Evolutionary conservation across 768 basidiomycete genomes (phyloP).

Genomic region (Cystobasidium ongulense): DNA sequence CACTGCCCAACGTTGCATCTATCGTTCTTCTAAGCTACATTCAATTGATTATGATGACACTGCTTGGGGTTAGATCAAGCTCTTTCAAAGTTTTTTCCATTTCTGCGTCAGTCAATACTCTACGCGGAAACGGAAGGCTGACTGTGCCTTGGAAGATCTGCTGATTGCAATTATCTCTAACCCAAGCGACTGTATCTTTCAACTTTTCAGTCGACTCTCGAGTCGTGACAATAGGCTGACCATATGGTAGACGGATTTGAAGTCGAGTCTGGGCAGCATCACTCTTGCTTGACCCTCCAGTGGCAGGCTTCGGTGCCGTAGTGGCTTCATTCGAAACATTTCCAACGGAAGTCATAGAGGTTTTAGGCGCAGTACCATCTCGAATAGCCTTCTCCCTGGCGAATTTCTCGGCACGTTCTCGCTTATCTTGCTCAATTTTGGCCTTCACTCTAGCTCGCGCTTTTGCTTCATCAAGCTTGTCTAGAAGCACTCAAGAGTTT

Average conservation of each 20-base stretch:
- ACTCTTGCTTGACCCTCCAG: constrained; percentile 46
- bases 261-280: constrained; percentile 61
- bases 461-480: constrained; percentile 79
- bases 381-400: constrained; percentile 86
- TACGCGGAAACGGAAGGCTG: constrained; percentile 31
- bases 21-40: constrained; percentile 1
- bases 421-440: constrained; percentile 91
- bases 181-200: constrained; percentile 31
- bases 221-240: constrained; percentile 61
- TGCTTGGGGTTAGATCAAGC: constrained; percentile 31
- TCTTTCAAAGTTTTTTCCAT: constrained; percentile 33
- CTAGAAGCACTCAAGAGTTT: constrained; percentile 47
- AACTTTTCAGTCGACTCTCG: constrained; percentile 42
- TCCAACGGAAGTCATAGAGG: constrained; percentile 43
- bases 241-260: constrained; percentile 76
- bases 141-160: constrained; percentile 5
- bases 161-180: constrained; percentile 29
- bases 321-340: constrained; percentile 41
- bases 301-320: constrained; percentile 45
- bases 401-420: constrained; percentile 72
- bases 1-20: too few relatives aligned
- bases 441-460: constrained; percentile 80
- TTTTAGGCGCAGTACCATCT: constrained; percentile 53
- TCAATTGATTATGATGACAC: constrained; percentile 30
- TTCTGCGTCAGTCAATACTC: constrained; percentile 13